Conservation (phyloP, 345 rosid species). For the Gossypium mustelinum region DNA sequence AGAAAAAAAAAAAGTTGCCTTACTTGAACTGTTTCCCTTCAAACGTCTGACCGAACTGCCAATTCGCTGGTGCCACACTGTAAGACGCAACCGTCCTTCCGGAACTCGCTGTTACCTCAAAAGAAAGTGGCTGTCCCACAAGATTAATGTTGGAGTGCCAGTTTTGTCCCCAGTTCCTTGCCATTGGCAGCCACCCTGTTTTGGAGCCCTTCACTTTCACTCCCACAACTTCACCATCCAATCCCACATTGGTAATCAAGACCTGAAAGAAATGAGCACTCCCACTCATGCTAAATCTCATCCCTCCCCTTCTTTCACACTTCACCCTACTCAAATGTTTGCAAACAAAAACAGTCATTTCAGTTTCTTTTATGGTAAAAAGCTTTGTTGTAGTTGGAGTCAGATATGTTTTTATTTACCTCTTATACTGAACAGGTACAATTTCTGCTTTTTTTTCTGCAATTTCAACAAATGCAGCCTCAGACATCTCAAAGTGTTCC, state of each 20-base stretch:
- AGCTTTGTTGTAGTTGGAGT: neutral
- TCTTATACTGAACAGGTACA: conserved; percentile 75
- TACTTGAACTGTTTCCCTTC: conserved; percentile 73
- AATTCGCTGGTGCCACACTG: conserved; percentile 70
- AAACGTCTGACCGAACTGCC: conserved; percentile 82
- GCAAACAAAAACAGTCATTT: neutral
- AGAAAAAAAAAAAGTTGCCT: neutral
- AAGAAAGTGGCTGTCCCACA: conserved; percentile 76
- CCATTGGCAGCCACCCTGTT: conserved; percentile 95
- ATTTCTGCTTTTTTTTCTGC: conserved; percentile 62
- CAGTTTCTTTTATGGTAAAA: neutral
- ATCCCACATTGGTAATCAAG: conserved; percentile 71
- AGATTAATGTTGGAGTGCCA: conserved; percentile 73
- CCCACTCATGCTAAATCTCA: conserved; percentile 76
- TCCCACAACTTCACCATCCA: conserved; percentile 73
- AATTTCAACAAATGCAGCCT: conserved; percentile 78
- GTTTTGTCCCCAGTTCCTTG: conserved; percentile 94
- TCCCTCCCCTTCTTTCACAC: conserved; percentile 63
- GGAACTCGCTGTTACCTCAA: conserved; percentile 67
- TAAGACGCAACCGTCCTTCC: conserved; percentile 68
- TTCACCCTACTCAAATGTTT: conserved; percentile 45
- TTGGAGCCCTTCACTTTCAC: conserved; percentile 85
- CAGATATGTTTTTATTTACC: conserved; percentile 26
- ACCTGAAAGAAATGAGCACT: conserved; percentile 66
- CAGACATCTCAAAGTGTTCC: conserved; percentile 86